phyloP scores from a whole-genome alignment of 139 green algal species.

The Chlorella sp. region DNA sequence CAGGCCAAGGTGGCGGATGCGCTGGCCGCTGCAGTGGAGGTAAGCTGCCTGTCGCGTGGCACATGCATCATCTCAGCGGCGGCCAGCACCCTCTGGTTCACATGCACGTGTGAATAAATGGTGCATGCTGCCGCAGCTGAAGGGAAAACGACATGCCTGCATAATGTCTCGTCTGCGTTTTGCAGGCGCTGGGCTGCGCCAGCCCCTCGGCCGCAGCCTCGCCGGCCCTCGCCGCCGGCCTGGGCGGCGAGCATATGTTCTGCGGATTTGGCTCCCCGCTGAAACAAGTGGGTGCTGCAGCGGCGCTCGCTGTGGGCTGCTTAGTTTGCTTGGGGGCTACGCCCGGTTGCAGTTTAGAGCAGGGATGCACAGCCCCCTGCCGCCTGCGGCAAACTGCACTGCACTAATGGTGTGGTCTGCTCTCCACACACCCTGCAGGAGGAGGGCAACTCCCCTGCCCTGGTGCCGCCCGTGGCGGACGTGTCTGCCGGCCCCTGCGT shows the following conservation, averaged over 20 bases:
- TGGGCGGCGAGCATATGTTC: background rate
- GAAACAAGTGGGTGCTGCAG: background rate
- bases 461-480: too few species aligned
- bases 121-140: too few species aligned
- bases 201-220: background rate
- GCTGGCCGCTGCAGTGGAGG: slow-evolving; percentile 22
- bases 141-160: background rate
- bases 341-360: too few species aligned
- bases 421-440: too few species aligned
- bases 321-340: too few species aligned
- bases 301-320: too few species aligned
- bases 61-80: background rate
- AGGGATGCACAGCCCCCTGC: too few species aligned
- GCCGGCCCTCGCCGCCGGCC: background rate
- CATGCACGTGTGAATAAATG: too few species aligned
- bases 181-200: slow-evolving; percentile 22
- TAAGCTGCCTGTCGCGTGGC: background rate
- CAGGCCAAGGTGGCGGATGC: background rate
- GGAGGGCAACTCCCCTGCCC: background rate
- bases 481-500: background rate
- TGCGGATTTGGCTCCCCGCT: slow-evolving; percentile 26
- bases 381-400: too few species aligned
- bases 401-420: too few species aligned
- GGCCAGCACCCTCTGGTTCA: too few species aligned
- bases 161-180: background rate